Evolutionary conservation across 169 alveolate species (phyloP), one percentile per base, ranked within the genome.

Genomic region (Pseudocohnilembus persalinus): DNA sequence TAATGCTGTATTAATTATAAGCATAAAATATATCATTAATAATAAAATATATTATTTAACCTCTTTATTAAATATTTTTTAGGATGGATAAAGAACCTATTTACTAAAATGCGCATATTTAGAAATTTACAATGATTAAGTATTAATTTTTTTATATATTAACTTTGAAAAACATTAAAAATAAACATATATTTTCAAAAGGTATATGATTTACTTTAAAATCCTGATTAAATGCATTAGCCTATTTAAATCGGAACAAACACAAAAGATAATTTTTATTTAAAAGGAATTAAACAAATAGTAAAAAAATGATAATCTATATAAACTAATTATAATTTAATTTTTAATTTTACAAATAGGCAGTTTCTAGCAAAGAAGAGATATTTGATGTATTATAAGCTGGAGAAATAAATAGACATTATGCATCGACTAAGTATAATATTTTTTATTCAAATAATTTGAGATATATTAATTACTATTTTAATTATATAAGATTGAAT

Each of bases 341-440:
- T n/a, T n/a, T n/a, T n/a, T n/a, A n/a, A n/a, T n/a, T n/a, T n/a
- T n/a, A 73, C 25, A 93, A 91, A 80, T 74, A 77, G 74, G 88
- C 82, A 63, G 91, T 92, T 0, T 33, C 83, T 4, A 75, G 89
- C 11, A 31, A 91, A 0, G 91, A 89, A 28, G 97, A 94, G 35
- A 90, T 91, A 27, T 74, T 90, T 16, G 88, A 89, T 0, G 80
- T 92, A 1, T 79, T 94, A 0, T 85, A 88, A 68, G 75, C 35
- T 30, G 97, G 97, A 0, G 97, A 94, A 72, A 49, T 72, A 0
- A 92, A 91, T 78, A 68, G 95, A 33, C 93, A 89, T 32, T 92
- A 92, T 83, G 96, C 97, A 26, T 83, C 89, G 35, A 94, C 97
- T n/a, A n/a, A n/a, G n/a, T n/a, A n/a, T n/a, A n/a, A n/a, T n/a